Conservation (phyloP, 2,329 filamentous ascomycete genomes). For the Ophiosphaerella herpotricha region DNA sequence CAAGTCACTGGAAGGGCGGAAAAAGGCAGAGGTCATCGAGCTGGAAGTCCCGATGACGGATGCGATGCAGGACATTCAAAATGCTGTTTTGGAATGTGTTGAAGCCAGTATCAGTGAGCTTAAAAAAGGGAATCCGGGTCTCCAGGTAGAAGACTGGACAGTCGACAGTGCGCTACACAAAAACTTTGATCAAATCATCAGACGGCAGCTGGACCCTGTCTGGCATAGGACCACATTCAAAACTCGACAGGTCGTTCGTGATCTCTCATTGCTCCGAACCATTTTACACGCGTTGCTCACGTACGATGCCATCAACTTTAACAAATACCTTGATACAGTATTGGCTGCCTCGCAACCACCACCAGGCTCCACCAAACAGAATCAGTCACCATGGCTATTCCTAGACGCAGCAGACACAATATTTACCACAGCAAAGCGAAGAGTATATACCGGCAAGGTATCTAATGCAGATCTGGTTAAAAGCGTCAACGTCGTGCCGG, state of each 20-base stretch:
- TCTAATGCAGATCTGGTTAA: constrained; percentile 59
- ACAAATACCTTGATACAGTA: constrained; percentile 92
- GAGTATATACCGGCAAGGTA: constrained; percentile 80
- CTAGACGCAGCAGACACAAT: constrained; percentile 93
- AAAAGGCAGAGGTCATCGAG: constrained; percentile 95
- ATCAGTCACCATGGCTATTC: constrained; percentile 94
- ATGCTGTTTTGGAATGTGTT: constrained; percentile 92
- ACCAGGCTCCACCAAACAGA: constrained; percentile 83
- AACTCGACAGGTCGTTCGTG: constrained; percentile 91
- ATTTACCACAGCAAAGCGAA: constrained; percentile 84
- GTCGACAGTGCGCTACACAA: constrained; percentile 89
- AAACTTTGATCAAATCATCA: constrained; percentile 87
- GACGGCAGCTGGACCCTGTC: constrained; percentile 89
- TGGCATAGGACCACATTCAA: constrained; percentile 97
- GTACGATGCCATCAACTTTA: constrained; percentile 88
- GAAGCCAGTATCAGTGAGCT: constrained; percentile 93
- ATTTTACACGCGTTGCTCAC: constrained; percentile 81
- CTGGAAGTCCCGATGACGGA: constrained; percentile 96
- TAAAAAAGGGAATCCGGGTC: constrained; percentile 83
- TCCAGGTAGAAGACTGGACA: constrained; percentile 98
- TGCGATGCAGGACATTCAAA: constrained; percentile 90
- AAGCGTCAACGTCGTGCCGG: constrained; percentile 53
- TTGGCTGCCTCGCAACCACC: constrained; percentile 87
- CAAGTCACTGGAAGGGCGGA: constrained; percentile 84
- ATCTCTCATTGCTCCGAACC: constrained; percentile 79